These are phyloP conservation scores for Mycena epipterygia DNA, from an alignment of 768 basidiomycete genomes.

Conservation along the genomic window DNA sequence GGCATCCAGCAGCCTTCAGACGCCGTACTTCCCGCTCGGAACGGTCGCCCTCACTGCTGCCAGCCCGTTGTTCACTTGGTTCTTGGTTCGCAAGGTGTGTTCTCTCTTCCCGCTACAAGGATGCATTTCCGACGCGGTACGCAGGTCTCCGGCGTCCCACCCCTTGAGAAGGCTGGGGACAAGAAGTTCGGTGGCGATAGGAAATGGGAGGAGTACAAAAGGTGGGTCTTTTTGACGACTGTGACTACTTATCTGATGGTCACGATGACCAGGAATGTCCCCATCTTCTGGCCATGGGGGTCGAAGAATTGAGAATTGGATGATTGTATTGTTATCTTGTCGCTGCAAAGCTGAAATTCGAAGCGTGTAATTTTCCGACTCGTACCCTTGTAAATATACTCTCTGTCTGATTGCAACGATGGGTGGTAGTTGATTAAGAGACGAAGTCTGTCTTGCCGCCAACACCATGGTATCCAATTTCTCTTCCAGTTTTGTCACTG, in stretches of 20 bases:
- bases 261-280: conserved; percentile 50
- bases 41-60: conserved; percentile 61
- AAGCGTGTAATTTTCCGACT: neutral
- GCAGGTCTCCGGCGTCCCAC: conserved; percentile 78
- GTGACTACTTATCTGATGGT: neutral
- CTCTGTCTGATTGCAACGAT: neutral
- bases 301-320: conserved; percentile 28
- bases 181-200: conserved; percentile 68
- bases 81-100: conserved; percentile 66
- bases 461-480: too few relatives aligned
- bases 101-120: conserved; percentile 1
- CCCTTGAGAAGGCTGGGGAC: conserved; percentile 70
- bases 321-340: neutral
- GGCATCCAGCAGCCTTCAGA: conserved; percentile 63
- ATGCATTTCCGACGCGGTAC: neutral
- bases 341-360: neutral
- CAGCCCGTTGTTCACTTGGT: conserved; percentile 76
- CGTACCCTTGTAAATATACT: neutral
- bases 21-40: conserved; percentile 58
- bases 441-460: neutral
- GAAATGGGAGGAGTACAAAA: conserved; percentile 71
- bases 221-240: conserved; percentile 47
- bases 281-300: conserved; percentile 64
- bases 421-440: neutral
- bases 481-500: too few relatives aligned